Percentiles rank a stretch among this genome's conserved stretches.
phyloP scores from a whole-genome alignment of 2,329 filamentous ascomycete genomes.

The Apiospora arundinis region DNA sequence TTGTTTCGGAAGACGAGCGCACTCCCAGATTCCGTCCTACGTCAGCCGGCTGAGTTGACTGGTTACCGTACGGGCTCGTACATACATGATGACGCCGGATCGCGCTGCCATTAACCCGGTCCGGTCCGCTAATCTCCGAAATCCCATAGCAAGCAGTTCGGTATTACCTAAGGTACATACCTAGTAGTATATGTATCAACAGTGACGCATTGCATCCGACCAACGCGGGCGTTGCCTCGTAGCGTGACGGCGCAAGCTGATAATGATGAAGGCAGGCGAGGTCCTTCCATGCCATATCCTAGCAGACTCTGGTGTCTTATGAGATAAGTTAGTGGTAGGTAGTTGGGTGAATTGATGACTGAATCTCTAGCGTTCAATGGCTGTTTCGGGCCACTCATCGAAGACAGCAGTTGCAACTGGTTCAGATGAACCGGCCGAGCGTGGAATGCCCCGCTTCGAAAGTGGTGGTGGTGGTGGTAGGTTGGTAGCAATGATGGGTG shows the following conservation, averaged over 20 bases:
- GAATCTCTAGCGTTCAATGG: constrained; percentile 1
- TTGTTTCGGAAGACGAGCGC: constrained; percentile 17
- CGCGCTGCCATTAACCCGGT: constrained; percentile 4
- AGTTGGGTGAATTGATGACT: background rate
- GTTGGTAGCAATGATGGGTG: background rate
- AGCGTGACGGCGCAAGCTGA: background rate
- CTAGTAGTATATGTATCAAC: too few relatives aligned
- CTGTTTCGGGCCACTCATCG: constrained; percentile 16
- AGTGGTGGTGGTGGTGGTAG: background rate
- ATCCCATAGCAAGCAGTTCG: background rate
- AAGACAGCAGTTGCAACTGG: constrained; percentile 9
- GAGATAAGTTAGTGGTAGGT: background rate
- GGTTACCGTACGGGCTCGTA: constrained; percentile 4
- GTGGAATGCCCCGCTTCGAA: constrained; percentile 10
- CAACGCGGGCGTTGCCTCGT: background rate
- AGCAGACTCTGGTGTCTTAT: background rate
- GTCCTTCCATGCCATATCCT: too few relatives aligned
- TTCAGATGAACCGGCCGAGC: constrained; percentile 18
- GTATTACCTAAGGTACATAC: background rate
- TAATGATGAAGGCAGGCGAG: background rate
- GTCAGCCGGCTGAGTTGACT: background rate
- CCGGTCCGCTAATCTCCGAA: constrained; percentile 14
- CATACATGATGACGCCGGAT: constrained; percentile 3
- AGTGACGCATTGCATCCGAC: background rate
- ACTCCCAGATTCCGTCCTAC: background rate